These are phyloP conservation scores for Talaromyces sp. DNA, from an alignment of 2,329 filamentous ascomycete species.

Conservation along the genomic window DNA sequence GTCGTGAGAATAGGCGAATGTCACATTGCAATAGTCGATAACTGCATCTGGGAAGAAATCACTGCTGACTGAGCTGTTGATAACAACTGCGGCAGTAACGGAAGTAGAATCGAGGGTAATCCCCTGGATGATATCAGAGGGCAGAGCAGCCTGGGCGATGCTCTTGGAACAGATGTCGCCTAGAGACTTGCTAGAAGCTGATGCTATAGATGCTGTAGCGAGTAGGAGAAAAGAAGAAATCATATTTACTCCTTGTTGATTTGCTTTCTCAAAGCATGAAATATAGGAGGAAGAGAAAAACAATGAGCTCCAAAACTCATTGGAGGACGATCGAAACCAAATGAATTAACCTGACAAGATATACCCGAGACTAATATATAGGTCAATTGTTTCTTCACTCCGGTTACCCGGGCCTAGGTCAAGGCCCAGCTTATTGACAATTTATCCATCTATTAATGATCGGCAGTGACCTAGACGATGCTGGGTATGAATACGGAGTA, in stretches of 20 bases:
- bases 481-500: neutral
- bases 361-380: too few species aligned
- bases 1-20: slow-evolving; percentile 43
- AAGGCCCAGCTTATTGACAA: neutral
- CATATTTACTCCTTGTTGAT: neutral
- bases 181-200: slow-evolving; percentile 18
- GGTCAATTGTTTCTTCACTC: neutral
- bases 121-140: slow-evolving; percentile 32
- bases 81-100: slow-evolving; percentile 21
- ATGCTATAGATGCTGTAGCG: neutral
- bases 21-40: slow-evolving; percentile 41
- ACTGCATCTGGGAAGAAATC: slow-evolving; percentile 14
- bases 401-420: neutral
- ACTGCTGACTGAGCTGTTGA: slow-evolving; percentile 1
- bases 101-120: slow-evolving; percentile 34
- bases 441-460: neutral
- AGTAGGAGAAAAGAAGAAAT: neutral
- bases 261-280: neutral
- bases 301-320: neutral
- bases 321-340: too few species aligned
- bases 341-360: too few species aligned
- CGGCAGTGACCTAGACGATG: neutral
- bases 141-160: slow-evolving; percentile 35
- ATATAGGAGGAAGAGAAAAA: neutral
- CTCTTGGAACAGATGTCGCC: slow-evolving; percentile 33